Percentiles rank a stretch among this genome's conserved stretches.
Evolutionary conservation across 192 early-diverging fungal genomes (phyloP).

Genomic region (Gamsiella multidivaricata): DNA sequence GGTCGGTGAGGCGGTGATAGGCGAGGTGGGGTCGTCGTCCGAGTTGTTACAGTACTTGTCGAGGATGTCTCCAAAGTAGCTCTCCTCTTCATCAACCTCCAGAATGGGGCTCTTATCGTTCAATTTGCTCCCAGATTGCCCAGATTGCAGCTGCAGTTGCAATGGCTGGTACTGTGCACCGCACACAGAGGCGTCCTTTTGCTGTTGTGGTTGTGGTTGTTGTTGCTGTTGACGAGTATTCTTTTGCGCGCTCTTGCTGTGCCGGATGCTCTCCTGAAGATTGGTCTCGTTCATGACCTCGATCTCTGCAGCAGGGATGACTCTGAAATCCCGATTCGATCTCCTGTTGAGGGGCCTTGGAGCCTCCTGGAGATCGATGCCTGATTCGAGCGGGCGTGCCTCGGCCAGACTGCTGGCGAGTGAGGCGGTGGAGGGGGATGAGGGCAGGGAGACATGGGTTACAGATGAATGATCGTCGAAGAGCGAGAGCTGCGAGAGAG

Average conservation of each 20-base stretch:
- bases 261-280: constrained; percentile 15
- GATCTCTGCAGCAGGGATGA: constrained; percentile 15
- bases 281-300: constrained; percentile 14
- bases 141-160: too few species aligned
- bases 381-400: constrained; percentile 17
- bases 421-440: constrained; percentile 23
- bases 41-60: constrained; percentile 52
- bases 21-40: constrained; percentile 27
- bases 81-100: constrained; percentile 31
- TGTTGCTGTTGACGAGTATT: too few species aligned
- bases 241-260: too few species aligned
- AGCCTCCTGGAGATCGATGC: constrained; percentile 22
- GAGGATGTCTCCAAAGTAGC: constrained; percentile 47
- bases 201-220: not conserved
- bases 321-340: constrained; percentile 28
- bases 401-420: constrained; percentile 5
- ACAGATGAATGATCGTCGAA: constrained; percentile 15
- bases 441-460: constrained; percentile 1
- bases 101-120: not conserved
- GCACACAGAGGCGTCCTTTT: not conserved
- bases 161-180: not conserved
- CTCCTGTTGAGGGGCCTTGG: constrained; percentile 24
- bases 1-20: constrained; percentile 17
- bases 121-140: too few species aligned
- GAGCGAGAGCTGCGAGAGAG: constrained; percentile 35